Conservation (phyloP, 2,329 filamentous ascomycete species). For the Drechslerella coelobrocha region DNA sequence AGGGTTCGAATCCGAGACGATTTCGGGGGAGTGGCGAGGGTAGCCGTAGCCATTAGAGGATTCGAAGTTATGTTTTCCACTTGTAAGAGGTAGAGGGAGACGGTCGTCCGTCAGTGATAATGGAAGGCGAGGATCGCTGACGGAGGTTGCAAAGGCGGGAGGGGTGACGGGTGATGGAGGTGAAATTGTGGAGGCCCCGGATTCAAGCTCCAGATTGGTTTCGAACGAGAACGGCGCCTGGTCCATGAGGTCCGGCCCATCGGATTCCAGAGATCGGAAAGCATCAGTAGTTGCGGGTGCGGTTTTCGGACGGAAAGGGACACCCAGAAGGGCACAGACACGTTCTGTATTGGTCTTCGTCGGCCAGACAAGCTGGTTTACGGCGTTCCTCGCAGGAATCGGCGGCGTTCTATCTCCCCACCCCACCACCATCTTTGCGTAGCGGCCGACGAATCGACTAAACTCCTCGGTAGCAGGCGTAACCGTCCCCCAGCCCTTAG, state of each 20-base stretch:
- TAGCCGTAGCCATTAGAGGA: conserved; percentile 31
- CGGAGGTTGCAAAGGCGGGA: conserved; percentile 37
- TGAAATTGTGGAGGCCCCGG: conserved; percentile 43
- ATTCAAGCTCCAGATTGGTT: conserved; percentile 46
- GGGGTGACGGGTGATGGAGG: conserved; percentile 46
- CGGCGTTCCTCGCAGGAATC: conserved; percentile 26
- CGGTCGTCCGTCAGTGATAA: conserved; percentile 29
- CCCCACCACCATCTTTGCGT: conserved; percentile 37
- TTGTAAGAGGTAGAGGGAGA: conserved; percentile 27
- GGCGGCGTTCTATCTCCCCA: conserved; percentile 39
- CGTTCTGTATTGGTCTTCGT: conserved; percentile 37
- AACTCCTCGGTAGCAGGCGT: conserved; percentile 39
- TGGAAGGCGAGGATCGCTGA: conserved; percentile 23
- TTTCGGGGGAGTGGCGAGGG: conserved; percentile 21
- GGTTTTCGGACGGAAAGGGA: conserved; percentile 42
- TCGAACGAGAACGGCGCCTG: conserved; percentile 36
- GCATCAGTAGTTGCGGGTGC: conserved; percentile 8
- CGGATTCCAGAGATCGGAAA: conserved; percentile 8
- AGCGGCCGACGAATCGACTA: conserved; percentile 29
- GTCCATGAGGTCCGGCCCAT: conserved; percentile 33
- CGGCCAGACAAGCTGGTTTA: conserved; percentile 34
- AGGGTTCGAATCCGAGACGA: conserved; percentile 34
- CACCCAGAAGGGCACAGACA: conserved; percentile 30
- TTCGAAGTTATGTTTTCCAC: conserved; percentile 32
- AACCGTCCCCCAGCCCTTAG: conserved; percentile 44